Evolutionary conservation across 768 basidiomycete genomes (phyloP).

Genomic region (Trametes gibbosa): DNA sequence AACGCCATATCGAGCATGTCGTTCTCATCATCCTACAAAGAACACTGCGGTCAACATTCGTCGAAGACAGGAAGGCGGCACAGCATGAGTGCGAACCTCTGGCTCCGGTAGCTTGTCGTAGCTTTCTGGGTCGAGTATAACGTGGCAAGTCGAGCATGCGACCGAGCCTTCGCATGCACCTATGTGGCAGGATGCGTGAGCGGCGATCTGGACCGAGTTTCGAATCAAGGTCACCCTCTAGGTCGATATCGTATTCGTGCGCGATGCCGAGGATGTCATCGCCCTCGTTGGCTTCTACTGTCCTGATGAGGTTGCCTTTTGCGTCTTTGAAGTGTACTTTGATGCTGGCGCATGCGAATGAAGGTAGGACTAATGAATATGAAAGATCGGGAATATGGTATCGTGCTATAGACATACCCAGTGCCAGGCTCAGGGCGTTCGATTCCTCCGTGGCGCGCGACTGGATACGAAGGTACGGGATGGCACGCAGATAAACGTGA

Average conservation of each 20-base stretch:
- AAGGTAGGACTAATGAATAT: not conserved
- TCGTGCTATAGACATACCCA: conserved; percentile 46
- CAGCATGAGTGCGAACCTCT: conserved; percentile 30
- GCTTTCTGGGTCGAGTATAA: conserved; percentile 76
- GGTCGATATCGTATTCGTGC: conserved; percentile 93
- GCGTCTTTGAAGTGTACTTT: conserved; percentile 89
- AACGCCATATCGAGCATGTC: conserved; percentile 99
- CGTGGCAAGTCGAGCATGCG: conserved; percentile 97
- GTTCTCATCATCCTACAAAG: conserved; percentile 83
- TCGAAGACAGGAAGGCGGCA: not conserved
- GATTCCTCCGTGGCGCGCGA: conserved; percentile 46
- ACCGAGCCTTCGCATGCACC: conserved; percentile 97
- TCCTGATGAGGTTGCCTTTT: conserved; percentile 80
- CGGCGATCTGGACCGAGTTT: too few relatives aligned
- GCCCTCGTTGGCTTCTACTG: conserved; percentile 89
- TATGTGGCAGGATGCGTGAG: conserved; percentile 28
- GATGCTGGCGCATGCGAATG: conserved; percentile 49
- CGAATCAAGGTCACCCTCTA: conserved; percentile 64
- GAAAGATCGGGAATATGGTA: not conserved
- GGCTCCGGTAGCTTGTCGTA: conserved; percentile 91
- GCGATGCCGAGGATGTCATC: conserved; percentile 90
- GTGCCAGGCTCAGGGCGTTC: conserved; percentile 66
- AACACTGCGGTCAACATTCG: not conserved
- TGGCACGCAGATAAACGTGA: not conserved
- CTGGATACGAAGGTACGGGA: conserved; percentile 11